phyloP scores from a whole-genome alignment of 108 stramenopile species.

The Fistulifera pelliculosa region DNA sequence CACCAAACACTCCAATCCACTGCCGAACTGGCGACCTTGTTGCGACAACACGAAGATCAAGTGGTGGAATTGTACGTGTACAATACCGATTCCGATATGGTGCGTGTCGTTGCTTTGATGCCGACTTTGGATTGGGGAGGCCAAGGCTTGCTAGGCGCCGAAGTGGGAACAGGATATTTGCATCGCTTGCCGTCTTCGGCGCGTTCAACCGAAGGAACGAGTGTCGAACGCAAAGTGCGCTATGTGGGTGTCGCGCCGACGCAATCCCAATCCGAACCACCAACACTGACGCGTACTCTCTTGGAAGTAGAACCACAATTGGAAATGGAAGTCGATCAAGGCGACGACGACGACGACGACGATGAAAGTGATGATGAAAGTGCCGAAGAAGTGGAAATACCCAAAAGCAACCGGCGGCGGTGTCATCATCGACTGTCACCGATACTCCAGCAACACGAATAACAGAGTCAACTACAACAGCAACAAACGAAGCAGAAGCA shows the following conservation, averaged over 20 bases:
- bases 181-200: slow-evolving; percentile 73
- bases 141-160: slow-evolving; percentile 82
- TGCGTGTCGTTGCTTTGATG: slow-evolving; percentile 81
- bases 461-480: neutral
- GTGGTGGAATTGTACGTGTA: slow-evolving; percentile 92
- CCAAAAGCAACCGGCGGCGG: slow-evolving; percentile 1
- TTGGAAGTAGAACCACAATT: slow-evolving; percentile 52
- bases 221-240: slow-evolving; percentile 62
- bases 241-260: slow-evolving; percentile 8
- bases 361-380: neutral
- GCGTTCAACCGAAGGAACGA: slow-evolving; percentile 49
- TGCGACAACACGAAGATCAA: slow-evolving; percentile 57
- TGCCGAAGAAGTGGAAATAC: neutral
- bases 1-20: slow-evolving; percentile 38
- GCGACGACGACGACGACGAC: slow-evolving; percentile 4
- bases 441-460: neutral
- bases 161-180: slow-evolving; percentile 87
- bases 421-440: neutral
- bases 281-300: neutral
- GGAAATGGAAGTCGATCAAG: slow-evolving; percentile 62
- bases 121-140: slow-evolving; percentile 86
- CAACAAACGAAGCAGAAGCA: neutral
- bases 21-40: slow-evolving; percentile 51
- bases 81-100: slow-evolving; percentile 81
- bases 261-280: neutral